Evolutionary conservation across 2,329 filamentous ascomycete species (phyloP).

Genomic region (Lasiodiplodia theobromae): DNA sequence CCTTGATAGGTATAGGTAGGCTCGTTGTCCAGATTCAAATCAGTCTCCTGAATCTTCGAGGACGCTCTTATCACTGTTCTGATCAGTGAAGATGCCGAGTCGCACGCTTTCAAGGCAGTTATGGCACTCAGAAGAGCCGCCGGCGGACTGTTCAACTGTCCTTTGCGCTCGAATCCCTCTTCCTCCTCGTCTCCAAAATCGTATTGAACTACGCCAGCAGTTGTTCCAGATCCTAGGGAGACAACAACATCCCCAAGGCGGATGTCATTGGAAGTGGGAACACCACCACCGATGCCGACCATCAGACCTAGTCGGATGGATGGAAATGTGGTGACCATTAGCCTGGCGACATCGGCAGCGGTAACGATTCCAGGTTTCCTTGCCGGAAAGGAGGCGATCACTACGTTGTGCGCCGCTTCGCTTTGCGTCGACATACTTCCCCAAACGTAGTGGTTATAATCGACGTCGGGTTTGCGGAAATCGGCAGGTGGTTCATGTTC

Average conservation of each 20-base stretch:
- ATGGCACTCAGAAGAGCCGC: background rate
- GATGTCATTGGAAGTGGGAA: slow-evolving; percentile 40
- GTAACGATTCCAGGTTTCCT: background rate
- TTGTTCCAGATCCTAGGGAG: slow-evolving; percentile 22
- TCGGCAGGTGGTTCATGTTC: background rate
- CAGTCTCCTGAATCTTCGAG: background rate
- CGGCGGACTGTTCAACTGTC: background rate
- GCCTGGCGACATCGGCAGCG: background rate
- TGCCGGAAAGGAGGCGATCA: background rate
- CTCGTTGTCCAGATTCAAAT: background rate
- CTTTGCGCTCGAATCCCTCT: background rate
- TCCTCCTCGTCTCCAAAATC: slow-evolving; percentile 35
- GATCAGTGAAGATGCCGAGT: no score
- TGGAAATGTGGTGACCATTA: slow-evolving; percentile 1
- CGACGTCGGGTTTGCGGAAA: no score
- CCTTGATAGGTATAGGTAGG: background rate
- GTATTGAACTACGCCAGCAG: slow-evolving; percentile 41
- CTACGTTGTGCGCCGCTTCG: background rate
- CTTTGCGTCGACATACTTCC: background rate
- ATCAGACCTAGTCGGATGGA: slow-evolving; percentile 11
- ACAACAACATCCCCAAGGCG: slow-evolving; percentile 40
- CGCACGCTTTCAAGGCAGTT: background rate
- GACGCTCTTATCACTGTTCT: no score
- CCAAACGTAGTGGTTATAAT: background rate
- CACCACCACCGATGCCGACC: slow-evolving; percentile 30